These are phyloP conservation scores for Xylariaceae sp. DNA, from an alignment of 2,329 filamentous ascomycete species.

Conservation along the genomic window DNA sequence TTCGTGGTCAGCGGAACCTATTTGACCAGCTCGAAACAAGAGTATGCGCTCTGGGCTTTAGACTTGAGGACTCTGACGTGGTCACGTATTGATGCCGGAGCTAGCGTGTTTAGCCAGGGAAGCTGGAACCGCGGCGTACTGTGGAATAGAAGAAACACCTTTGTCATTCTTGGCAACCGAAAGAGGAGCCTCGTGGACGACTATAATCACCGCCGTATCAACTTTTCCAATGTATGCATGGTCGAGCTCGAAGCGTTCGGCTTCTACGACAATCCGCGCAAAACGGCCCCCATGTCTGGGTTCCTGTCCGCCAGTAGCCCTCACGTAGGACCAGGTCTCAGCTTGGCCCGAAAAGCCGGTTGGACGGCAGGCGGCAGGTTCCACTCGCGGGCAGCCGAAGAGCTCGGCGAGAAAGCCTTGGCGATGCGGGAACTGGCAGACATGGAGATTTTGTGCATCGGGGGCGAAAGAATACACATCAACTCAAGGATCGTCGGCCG, in stretches of 20 bases:
- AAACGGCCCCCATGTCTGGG: conserved; percentile 70
- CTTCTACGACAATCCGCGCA: conserved; percentile 91
- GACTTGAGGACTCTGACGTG: conserved; percentile 85
- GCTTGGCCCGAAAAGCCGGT: conserved; percentile 55
- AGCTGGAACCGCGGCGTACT: conserved; percentile 96
- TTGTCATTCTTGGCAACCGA: conserved; percentile 90
- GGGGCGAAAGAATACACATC: conserved; percentile 86
- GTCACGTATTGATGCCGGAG: conserved; percentile 93
- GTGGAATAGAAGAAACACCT: conserved; percentile 90
- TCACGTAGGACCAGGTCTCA: conserved; percentile 54
- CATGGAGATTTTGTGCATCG: conserved; percentile 93
- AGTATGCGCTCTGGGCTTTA: conserved; percentile 94
- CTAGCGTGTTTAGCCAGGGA: conserved; percentile 89
- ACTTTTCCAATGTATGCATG: conserved; percentile 95
- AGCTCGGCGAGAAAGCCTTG: conserved; percentile 78
- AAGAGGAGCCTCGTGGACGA: conserved; percentile 94
- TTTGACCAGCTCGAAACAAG: conserved; percentile 94
- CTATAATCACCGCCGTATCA: conserved; percentile 96
- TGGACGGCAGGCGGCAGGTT: conserved; percentile 71
- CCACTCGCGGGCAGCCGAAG: conserved; percentile 74
- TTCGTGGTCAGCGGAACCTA: conserved; percentile 98
- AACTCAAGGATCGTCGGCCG: conserved; percentile 86
- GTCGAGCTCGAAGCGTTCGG: conserved; percentile 97
- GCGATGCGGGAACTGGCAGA: conserved; percentile 81
- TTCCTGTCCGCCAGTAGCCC: conserved; percentile 80